These are phyloP conservation scores for Paecilomyces variotii DNA, from an alignment of 2,329 filamentous ascomycete species.

Conservation along the genomic window DNA sequence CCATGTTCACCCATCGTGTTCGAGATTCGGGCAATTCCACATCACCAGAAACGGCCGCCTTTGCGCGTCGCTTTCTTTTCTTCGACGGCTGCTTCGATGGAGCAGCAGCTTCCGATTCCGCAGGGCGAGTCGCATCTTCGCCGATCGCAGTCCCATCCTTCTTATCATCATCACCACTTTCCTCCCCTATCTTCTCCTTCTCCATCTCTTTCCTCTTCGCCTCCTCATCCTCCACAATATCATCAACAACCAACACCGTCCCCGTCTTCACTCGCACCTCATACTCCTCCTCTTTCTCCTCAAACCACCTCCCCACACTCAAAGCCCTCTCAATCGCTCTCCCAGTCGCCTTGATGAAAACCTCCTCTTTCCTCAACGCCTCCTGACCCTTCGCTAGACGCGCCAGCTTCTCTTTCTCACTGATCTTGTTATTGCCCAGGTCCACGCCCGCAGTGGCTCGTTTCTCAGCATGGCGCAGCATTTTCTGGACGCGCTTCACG, in stretches of 20 bases:
- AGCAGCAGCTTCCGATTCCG: constrained; percentile 1
- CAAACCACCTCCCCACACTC: constrained; percentile 49
- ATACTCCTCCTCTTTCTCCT: constrained; percentile 43
- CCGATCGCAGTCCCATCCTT: not conserved
- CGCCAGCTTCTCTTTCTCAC: constrained; percentile 23
- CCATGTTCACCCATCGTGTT: constrained; percentile 40
- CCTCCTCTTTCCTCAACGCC: constrained; percentile 37
- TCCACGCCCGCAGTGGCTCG: constrained; percentile 40
- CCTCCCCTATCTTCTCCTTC: constrained; percentile 15
- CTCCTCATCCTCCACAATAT: constrained; percentile 42
- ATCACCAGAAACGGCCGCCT: constrained; percentile 16
- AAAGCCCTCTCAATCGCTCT: constrained; percentile 51
- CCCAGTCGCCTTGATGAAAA: constrained; percentile 53
- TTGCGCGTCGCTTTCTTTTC: constrained; percentile 20
- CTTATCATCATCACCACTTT: constrained; percentile 9
- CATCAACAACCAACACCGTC: constrained; percentile 52
- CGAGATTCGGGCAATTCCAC: constrained; percentile 36
- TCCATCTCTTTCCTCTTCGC: constrained; percentile 17
- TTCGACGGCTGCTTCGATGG: constrained; percentile 15
- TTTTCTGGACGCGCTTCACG: constrained; percentile 51
- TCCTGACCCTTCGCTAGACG: constrained; percentile 25
- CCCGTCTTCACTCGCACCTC: constrained; percentile 47
- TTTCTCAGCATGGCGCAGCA: constrained; percentile 46
- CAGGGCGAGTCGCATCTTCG: not conserved
- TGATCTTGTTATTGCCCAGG: constrained; percentile 21